Evolutionary conservation across 2,329 filamentous ascomycete species (phyloP).

Genomic region (Biscogniauxia sp.): DNA sequence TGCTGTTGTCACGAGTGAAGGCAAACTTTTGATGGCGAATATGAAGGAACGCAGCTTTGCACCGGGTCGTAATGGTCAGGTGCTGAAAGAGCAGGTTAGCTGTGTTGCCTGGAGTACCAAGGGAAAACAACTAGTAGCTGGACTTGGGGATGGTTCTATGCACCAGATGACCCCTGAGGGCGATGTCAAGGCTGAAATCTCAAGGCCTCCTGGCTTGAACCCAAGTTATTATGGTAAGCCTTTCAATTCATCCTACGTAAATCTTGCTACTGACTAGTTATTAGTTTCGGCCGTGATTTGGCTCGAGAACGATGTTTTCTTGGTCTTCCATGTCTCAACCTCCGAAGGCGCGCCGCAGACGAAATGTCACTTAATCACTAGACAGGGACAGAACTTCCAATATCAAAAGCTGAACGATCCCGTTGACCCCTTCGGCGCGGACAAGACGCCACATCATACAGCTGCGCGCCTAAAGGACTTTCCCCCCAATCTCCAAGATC

Average conservation of each 20-base stretch:
- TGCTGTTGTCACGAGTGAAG: conserved; percentile 75
- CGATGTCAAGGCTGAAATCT: conserved; percentile 72
- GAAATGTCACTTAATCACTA: conserved; percentile 75
- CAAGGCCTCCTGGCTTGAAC: conserved; percentile 67
- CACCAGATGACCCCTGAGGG: conserved; percentile 84
- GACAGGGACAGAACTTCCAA: conserved; percentile 61
- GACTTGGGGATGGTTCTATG: conserved; percentile 75
- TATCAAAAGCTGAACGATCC: conserved; percentile 75
- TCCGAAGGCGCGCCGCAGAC: conserved; percentile 60
- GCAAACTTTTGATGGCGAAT: conserved; percentile 81
- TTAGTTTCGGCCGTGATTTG: conserved; percentile 78
- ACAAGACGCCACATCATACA: conserved; percentile 71
- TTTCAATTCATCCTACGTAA: conserved; percentile 5
- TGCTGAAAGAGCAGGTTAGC: conserved; percentile 71
- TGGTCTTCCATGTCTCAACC: conserved; percentile 73
- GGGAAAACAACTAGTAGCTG: conserved; percentile 90
- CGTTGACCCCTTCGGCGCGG: conserved; percentile 67
- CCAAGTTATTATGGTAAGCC: conserved; percentile 64
- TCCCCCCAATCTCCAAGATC: conserved; percentile 74
- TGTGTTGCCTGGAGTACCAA: conserved; percentile 88
- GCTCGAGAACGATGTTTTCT: conserved; percentile 84
- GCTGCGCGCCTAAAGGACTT: conserved; percentile 77
- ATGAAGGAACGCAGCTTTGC: conserved; percentile 64
- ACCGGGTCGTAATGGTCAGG: conserved; percentile 57
- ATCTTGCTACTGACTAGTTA: conserved; percentile 23